Evolutionary conservation across 176 grass and related monocot genomes (phyloP).

Genomic region (Calamus simplicifolius): DNA sequence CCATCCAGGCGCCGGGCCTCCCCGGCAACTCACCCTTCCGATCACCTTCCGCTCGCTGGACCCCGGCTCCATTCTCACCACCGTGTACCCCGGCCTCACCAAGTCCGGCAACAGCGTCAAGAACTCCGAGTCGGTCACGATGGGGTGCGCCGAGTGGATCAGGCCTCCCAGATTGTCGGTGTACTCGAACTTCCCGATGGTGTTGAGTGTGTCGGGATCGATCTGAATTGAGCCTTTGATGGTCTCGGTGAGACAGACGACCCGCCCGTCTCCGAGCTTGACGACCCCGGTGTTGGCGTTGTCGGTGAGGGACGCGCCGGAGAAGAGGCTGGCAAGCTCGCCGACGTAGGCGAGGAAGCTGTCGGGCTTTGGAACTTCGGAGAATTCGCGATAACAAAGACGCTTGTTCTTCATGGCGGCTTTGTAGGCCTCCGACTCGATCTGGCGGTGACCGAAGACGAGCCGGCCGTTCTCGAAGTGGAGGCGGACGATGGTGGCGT

Average conservation of each 20-base stretch:
- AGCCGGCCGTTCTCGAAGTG: slow-evolving; percentile 53
- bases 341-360: slow-evolving; percentile 42
- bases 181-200: slow-evolving; percentile 78
- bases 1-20: slow-evolving; percentile 82
- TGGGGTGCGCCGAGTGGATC: slow-evolving; percentile 85
- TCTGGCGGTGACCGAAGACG: slow-evolving; percentile 66
- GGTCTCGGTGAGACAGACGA: slow-evolving; percentile 92
- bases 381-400: slow-evolving; percentile 95
- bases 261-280: slow-evolving; percentile 85
- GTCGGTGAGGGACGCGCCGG: slow-evolving; percentile 89
- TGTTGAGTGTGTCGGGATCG: slow-evolving; percentile 89
- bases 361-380: slow-evolving; percentile 61
- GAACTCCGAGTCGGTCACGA: slow-evolving; percentile 82
- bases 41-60: slow-evolving; percentile 73
- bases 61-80: slow-evolving; percentile 68
- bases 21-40: slow-evolving; percentile 78
- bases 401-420: slow-evolving; percentile 58
- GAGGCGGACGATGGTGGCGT: slow-evolving; percentile 83
- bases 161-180: slow-evolving; percentile 61
- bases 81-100: slow-evolving; percentile 57
- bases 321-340: slow-evolving; percentile 66
- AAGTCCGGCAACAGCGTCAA: slow-evolving; percentile 82
- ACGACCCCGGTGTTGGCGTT: slow-evolving; percentile 97
- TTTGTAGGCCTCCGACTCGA: slow-evolving; percentile 94
- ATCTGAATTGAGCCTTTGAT: slow-evolving; percentile 81